Conservation (phyloP, 805 yeast species). For the Wickerhamiella allomyrinae region DNA sequence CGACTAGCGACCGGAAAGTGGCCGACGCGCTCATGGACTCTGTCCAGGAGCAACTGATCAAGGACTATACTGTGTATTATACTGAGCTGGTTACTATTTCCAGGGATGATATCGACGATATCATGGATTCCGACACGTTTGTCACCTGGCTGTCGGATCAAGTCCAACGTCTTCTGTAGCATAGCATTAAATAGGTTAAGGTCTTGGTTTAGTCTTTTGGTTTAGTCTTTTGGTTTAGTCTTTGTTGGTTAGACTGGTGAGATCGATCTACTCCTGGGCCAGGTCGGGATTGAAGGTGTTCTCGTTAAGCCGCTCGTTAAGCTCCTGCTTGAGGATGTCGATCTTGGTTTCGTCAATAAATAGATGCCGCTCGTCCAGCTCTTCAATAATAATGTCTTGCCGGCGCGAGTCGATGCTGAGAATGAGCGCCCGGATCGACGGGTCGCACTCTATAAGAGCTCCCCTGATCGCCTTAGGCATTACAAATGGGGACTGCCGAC, state of each 20-base stretch:
- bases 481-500: conserved; percentile 5
- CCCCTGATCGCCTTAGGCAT: conserved; percentile 22
- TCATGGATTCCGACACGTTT: conserved; percentile 54
- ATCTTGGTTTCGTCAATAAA: conserved; percentile 68
- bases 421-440: conserved; percentile 79
- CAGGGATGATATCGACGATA: conserved; percentile 28
- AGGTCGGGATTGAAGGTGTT: conserved; percentile 82
- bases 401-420: conserved; percentile 62
- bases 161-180: background rate
- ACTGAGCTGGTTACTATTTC: conserved; percentile 18
- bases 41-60: conserved; percentile 44
- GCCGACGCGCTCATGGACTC: conserved; percentile 45
- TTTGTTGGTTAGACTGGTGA: background rate
- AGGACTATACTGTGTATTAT: conserved; percentile 43
- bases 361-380: conserved; percentile 82
- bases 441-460: conserved; percentile 47
- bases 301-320: conserved; percentile 60
- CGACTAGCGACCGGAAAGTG: conserved; percentile 42
- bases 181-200: no score
- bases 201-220: no score
- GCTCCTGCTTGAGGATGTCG: conserved; percentile 58
- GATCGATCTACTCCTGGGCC: background rate
- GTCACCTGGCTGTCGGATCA: conserved; percentile 33
- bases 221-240: background rate
- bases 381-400: conserved; percentile 63